Evolutionary conservation across 192 early-diverging fungal genomes (phyloP), one percentile per base, ranked within the genome.

Genomic region (Gryganskiella cystojenkinii): DNA sequence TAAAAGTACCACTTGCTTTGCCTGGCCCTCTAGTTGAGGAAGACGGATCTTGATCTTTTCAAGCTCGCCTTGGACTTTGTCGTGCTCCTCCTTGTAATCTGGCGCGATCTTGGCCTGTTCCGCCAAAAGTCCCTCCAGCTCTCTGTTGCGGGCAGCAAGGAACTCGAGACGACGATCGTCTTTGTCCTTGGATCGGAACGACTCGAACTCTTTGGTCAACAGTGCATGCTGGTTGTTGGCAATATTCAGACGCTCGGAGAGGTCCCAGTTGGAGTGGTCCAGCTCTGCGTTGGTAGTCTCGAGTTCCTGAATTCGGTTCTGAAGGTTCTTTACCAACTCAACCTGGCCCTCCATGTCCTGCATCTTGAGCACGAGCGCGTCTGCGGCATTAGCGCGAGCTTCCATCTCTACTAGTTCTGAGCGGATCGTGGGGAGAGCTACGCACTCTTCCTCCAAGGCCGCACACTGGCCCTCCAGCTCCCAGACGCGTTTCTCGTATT

Each of bases 401-500:
- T 55, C 52, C 52, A 55, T 53, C 37, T 65, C 63, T 4, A 35
- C 35, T 10, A 65, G 63, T 9, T 65, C 63, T 14, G 30, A 31
- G 15, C 37, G 63, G 25, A 65, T 30, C 28, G 27, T 27, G 4
- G 63, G 52, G 37, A 65, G 13, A 0, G 53, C 28, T 4, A 50
- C 35, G 11, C 50, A 65, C 2, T 65, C 63, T 9, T 31, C 63
- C 42, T 65, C 63, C 19, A 65, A 35, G 33, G 27, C 22, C 37
- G 63, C 17, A n/a, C 52, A 53, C 52, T 65, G 63, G n/a, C 52
- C 52, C 50, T 65, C 63, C 15, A 65, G 35, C 17, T 65, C 63
- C 63, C 63, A 65, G 9, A 65, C 63, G 7, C 63, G 63, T 27
- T 65, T 65, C 42, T 65, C 63, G 19, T 65, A 65, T 25, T 65